Evolutionary conservation across 768 basidiomycete species (phyloP), one percentile per base, ranked within the genome.

Genomic region (Lactifluus rugatus): DNA sequence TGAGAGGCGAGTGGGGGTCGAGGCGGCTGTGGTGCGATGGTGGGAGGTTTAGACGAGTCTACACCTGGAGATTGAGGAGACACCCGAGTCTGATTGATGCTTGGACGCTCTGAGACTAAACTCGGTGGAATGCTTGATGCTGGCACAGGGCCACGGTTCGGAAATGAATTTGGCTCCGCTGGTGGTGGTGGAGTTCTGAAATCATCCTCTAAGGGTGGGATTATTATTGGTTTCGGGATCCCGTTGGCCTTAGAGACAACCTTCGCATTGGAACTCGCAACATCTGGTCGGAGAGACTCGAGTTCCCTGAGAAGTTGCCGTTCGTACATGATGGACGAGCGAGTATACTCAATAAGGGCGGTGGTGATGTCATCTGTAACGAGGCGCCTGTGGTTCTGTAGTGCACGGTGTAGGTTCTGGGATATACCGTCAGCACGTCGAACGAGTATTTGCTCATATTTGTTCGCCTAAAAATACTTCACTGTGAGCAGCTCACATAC

Each of bases 381-480:
- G 62, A 87, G 81, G 48, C 82, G 81, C 58, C 88, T 90, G 71
- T 99, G 93, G 0, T 82, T 82, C 37, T 85, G 81, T 28, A 99
- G 79, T 2, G 94, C 87, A 49, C 81, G 82, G 65, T 96, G 93
- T 17, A 99, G 77, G 65, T 97, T 94, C 65, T 90, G 84, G 1
- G 95, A 97, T 55, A 99, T 97, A 46, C 92, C 92, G 51, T 91
- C 80, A 2, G 94, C 87, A n/a, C 92, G 85, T 51, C 81, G 82
- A 3, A 87, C 84, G 25, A 98, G 81, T 8, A 83, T 78, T 68
- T 87, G 82, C 67, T 99, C 95, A 60, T 93, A 89, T 66, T 89
- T 88, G 65, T 86, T 85, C 8, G 96, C 95, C 92, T 98, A 64
- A 9, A 52, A 63, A 51, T 44, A 45, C 8, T 39, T 64, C 14